These are phyloP conservation scores for Hansenula sp. DNA, from an alignment of 1,139 yeast genomes.

Conservation along the genomic window DNA sequence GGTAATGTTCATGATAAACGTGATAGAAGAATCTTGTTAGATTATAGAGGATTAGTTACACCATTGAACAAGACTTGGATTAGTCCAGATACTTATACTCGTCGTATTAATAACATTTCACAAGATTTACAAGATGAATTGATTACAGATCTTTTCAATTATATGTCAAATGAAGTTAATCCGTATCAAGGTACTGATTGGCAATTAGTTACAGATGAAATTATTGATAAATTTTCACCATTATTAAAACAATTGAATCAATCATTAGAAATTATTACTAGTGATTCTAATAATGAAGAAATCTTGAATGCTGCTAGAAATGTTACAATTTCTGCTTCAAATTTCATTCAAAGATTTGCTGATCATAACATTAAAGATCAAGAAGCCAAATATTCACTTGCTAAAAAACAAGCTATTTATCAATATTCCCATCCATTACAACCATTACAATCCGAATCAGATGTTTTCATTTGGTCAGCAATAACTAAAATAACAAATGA, in stretches of 20 bases:
- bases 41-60: constrained; percentile 45
- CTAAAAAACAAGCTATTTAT: constrained; percentile 30
- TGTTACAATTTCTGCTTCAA: constrained; percentile 32
- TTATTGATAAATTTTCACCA: constrained; percentile 48
- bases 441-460: constrained; percentile 33
- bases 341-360: constrained; percentile 37
- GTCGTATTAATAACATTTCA: constrained; percentile 39
- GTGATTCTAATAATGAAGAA: constrained; percentile 5
- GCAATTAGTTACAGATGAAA: constrained; percentile 41
- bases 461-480: constrained; percentile 43
- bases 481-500: constrained; percentile 32
- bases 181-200: constrained; percentile 43
- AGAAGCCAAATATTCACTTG: constrained; percentile 18
- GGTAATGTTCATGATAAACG: constrained; percentile 40
- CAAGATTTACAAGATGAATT: constrained; percentile 30
- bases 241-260: constrained; percentile 34
- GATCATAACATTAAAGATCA: constrained; percentile 4
- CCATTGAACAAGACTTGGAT: constrained; percentile 44
- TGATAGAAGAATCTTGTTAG: constrained; percentile 42
- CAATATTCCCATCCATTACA: constrained; percentile 41
- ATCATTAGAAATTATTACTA: constrained; percentile 20
- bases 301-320: constrained; percentile 24
- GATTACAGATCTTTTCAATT: constrained; percentile 28
- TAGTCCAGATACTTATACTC: constrained; percentile 39
- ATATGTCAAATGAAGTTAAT: constrained; percentile 27